phyloP scores from a whole-genome alignment of 768 basidiomycete species.

The Kwoniella pini region DNA sequence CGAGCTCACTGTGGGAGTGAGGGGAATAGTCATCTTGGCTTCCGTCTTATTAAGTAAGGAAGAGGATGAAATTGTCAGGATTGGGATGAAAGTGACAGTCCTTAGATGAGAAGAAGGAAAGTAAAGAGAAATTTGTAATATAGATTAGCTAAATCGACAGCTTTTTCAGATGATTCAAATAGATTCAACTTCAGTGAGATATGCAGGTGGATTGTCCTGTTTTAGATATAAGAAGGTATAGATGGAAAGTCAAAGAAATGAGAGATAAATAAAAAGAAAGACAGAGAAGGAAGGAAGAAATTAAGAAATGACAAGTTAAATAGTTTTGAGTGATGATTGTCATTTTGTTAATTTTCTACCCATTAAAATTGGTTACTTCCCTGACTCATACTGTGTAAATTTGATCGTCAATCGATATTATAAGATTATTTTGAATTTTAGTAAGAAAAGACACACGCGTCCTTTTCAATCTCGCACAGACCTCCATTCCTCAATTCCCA shows the following conservation, averaged over 20 bases:
- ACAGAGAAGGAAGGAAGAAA: too few relatives aligned
- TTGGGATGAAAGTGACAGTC: too few relatives aligned
- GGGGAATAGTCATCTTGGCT: background rate
- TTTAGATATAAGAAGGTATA: background rate
- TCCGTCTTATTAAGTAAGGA: constrained; percentile 2
- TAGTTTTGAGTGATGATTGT: background rate
- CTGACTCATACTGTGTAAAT: constrained; percentile 1
- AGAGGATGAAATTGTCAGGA: background rate
- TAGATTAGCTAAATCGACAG: constrained; percentile 6
- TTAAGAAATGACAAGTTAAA: background rate
- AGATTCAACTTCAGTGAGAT: constrained; percentile 5
- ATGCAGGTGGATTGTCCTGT: background rate
- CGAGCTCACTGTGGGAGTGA: background rate
- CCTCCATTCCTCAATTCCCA: background rate
- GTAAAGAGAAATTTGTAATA: background rate
- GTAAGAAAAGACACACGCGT: constrained; percentile 1
- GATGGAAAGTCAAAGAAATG: background rate
- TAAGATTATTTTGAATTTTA: background rate
- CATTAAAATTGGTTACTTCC: too few relatives aligned
- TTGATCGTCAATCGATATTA: background rate
- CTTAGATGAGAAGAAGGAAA: background rate
- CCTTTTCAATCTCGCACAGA: background rate
- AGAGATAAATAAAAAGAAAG: constrained; percentile 8
- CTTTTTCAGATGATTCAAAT: too few relatives aligned
- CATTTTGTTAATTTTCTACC: too few relatives aligned